These are phyloP conservation scores for Pichia kudriavzevii DNA, from an alignment of 1,139 yeast genomes.

Conservation along the genomic window DNA sequence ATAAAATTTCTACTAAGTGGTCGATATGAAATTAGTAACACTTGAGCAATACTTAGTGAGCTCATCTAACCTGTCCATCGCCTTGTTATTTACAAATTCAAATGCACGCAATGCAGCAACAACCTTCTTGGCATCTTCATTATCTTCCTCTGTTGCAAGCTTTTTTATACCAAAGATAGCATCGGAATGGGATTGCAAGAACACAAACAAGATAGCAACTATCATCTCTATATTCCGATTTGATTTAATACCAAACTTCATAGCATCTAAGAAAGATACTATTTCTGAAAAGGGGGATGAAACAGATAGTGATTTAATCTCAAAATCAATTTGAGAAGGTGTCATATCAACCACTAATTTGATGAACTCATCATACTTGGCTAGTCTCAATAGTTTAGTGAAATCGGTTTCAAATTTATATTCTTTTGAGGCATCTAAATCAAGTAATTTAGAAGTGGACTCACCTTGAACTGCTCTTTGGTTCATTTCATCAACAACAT, in stretches of 20 bases:
- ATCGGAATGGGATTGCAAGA: constrained; percentile 78
- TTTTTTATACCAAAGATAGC: constrained; percentile 46
- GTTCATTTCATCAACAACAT: constrained; percentile 30
- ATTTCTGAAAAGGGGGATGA: constrained; percentile 59
- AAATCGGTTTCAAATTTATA: constrained; percentile 64
- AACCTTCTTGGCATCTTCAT: constrained; percentile 27
- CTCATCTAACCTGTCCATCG: constrained; percentile 51
- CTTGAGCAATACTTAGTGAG: constrained; percentile 80
- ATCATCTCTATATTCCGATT: constrained; percentile 61
- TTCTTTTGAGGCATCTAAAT: constrained; percentile 26
- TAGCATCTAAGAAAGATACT: constrained; percentile 54
- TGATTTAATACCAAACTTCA: constrained; percentile 49
- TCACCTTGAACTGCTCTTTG: constrained; percentile 8
- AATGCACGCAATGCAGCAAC: constrained; percentile 28
- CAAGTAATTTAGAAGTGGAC: constrained; percentile 19
- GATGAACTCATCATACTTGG: constrained; percentile 49
- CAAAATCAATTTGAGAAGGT: constrained; percentile 78
- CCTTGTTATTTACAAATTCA: constrained; percentile 35
- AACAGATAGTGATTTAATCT: constrained; percentile 70
- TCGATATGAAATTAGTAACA: constrained; percentile 55
- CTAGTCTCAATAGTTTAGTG: constrained; percentile 53
- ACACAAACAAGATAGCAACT: constrained; percentile 72
- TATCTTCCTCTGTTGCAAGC: constrained; percentile 14
- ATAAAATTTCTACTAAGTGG: constrained; percentile 25
- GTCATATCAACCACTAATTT: constrained; percentile 51